These are phyloP conservation scores for Cordyceps cicadae DNA, from an alignment of 2,329 filamentous ascomycete species.

Conservation along the genomic window DNA sequence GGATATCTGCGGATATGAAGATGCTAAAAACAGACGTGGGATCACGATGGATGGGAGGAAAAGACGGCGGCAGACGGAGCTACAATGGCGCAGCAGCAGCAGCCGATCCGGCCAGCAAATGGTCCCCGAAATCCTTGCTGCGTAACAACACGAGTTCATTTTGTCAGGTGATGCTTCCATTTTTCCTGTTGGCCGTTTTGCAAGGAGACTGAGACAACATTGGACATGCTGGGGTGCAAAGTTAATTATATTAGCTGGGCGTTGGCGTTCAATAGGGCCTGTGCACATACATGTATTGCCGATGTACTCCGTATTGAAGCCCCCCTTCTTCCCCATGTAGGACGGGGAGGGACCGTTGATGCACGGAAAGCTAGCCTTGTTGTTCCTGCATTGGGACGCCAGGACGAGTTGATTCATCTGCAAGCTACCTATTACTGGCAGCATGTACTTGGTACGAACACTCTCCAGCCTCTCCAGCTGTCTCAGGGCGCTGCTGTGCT, in stretches of 20 bases:
- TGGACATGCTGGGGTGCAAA: not conserved
- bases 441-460: too few species aligned
- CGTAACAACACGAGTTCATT: not conserved
- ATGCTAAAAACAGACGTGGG: not conserved
- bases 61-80: not conserved
- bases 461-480: too few species aligned
- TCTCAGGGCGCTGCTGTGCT: too few species aligned
- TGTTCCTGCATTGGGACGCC: not conserved
- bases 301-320: not conserved
- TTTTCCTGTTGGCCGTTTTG: not conserved
- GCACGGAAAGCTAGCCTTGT: not conserved
- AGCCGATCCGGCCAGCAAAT: not conserved
- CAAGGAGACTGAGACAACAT: not conserved
- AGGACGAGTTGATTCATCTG: too few species aligned
- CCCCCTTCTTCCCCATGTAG: not conserved
- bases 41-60: not conserved
- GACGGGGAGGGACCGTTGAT: not conserved
- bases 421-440: too few species aligned
- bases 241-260: not conserved
- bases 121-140: not conserved
- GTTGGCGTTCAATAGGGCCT: not conserved
- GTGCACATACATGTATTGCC: too few species aligned
- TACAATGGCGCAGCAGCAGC: not conserved
- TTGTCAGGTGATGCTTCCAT: too few species aligned
- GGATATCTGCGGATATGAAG: not conserved